Evolutionary conservation across 495 filamentous ascomycete genomes (phyloP).

Genomic region (Xylaria acuta): DNA sequence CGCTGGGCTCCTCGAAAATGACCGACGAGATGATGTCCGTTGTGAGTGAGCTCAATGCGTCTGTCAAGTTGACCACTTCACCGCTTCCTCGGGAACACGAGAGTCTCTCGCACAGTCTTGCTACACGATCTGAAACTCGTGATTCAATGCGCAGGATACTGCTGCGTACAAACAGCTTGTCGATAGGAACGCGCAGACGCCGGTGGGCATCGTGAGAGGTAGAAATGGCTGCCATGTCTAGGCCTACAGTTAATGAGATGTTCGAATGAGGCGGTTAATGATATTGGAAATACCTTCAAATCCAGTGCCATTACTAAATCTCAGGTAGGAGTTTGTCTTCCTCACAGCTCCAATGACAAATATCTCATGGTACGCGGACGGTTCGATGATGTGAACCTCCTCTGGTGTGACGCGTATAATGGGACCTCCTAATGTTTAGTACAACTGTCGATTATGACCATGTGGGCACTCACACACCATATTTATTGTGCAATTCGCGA

Average conservation of each 20-base stretch:
- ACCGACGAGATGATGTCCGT: slow-evolving; percentile 16
- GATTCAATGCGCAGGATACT: slow-evolving; percentile 11
- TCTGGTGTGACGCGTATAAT: slow-evolving; percentile 50
- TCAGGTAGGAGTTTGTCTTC: slow-evolving; percentile 6
- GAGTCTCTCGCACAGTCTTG: slow-evolving; percentile 7
- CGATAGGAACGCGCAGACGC: not conserved
- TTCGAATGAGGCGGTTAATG: not conserved
- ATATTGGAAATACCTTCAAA: slow-evolving; percentile 4
- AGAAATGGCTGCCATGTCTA: slow-evolving; percentile 12
- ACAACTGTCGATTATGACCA: not conserved
- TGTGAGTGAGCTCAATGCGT: slow-evolving; percentile 16
- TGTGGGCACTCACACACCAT: slow-evolving; percentile 12
- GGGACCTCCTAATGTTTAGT: slow-evolving; percentile 32
- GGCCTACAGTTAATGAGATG: not conserved
- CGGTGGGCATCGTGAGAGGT: not conserved
- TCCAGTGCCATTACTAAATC: slow-evolving; percentile 9
- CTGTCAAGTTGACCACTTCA: slow-evolving; percentile 13
- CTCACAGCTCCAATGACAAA: slow-evolving; percentile 29
- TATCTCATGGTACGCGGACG: slow-evolving; percentile 47
- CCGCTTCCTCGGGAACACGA: not conserved
- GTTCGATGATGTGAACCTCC: slow-evolving; percentile 51
- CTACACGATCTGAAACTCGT: slow-evolving; percentile 8
- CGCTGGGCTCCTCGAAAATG: slow-evolving; percentile 14
- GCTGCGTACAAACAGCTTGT: slow-evolving; percentile 10
- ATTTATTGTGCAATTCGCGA: slow-evolving; percentile 25